Base-by-base conservation (phyloP, 192 early-diverging fungal genomes). In the Geranomyces variabilis region DNA sequence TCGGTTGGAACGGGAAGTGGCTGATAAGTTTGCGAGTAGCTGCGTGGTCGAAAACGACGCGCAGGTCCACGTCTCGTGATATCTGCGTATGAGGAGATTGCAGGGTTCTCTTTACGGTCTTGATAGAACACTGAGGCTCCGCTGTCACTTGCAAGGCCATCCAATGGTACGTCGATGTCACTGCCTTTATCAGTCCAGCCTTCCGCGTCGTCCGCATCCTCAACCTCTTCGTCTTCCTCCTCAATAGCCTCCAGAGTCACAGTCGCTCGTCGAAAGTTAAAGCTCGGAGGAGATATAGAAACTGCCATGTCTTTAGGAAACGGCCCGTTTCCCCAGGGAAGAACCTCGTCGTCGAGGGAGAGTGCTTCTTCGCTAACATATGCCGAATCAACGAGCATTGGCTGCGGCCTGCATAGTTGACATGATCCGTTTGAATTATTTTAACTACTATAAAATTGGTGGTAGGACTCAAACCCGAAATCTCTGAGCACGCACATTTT, bases 1-100 rank as follows among this genome's bases (percentile, higher is more conserved):
- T 68, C 66, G 0, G 66, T 68, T 29, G 66, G 66, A 24, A 66
- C 14, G 26, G 45, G 41, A 53, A 53, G 24, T n/a, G 51, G 19
- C 19, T 53, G 51, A 15, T 53, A 7, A 15, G n/a, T 53, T n/a
- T 24, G 51, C 51, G 51, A 53, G 51, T 24, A 53, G 51, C 3
- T n/a, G 2, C 51, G 51, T 53, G 51, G 19, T 7, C 51, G 51
- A 53, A 9, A 53, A 9, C 51, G 19, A 26, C 17, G 51, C 17
- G 19, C n/a, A 15, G 17, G 51, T 17, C 51, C n/a, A 53, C 51
- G 51, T 7, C 17, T n/a, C n/a, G 19, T 53, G 10, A 41, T 41
- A 10, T 41, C 36, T 41, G 36, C 36, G 36, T 10, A 41, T n/a
- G n/a, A n/a, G n/a, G n/a, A n/a, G n/a, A n/a, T n/a, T n/a, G n/a